Evolutionary conservation across 1,284 basidiomycete genomes (phyloP).

Genomic region (Erythrobasidium hasegawianum): DNA sequence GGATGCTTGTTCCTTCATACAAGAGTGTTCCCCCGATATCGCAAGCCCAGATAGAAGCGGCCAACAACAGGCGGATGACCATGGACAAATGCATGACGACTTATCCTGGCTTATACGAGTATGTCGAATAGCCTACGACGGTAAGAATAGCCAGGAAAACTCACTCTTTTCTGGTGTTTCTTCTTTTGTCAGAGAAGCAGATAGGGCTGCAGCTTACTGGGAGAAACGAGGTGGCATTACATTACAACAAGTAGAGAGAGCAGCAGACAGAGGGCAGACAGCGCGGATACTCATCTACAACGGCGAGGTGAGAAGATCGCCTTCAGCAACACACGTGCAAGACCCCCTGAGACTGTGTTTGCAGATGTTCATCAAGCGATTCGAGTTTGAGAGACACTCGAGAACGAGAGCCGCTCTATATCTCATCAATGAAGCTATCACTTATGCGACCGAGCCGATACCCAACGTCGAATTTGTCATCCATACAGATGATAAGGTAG

Average conservation of each 20-base stretch:
- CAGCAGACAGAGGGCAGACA: constrained; percentile 44
- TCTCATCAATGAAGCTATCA: constrained; percentile 44
- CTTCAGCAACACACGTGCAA: neutral
- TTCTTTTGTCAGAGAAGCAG: constrained; percentile 44
- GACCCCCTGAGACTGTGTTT: neutral
- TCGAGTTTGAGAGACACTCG: constrained; percentile 44
- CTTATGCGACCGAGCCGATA: constrained; percentile 46
- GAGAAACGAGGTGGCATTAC: constrained; percentile 44
- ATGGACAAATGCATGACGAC: constrained; percentile 44
- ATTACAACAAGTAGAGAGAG: constrained; percentile 45
- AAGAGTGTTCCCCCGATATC: constrained; percentile 17
- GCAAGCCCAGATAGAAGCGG: constrained; percentile 25
- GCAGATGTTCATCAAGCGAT: constrained; percentile 48
- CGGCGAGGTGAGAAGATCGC: constrained; percentile 43
- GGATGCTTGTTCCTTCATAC: constrained; percentile 20
- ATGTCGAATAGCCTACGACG: neutral
- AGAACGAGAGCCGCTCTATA: constrained; percentile 44
- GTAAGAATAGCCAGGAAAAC: neutral
- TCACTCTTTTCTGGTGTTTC: neutral
- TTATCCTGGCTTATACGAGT: constrained; percentile 47
- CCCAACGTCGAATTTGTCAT: constrained; percentile 50
- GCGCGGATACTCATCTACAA: constrained; percentile 47
- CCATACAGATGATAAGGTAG: constrained; percentile 26
- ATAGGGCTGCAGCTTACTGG: constrained; percentile 45
- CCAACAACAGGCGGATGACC: constrained; percentile 39